Conservation (phyloP, 164 flowering plant species). For the Dillenia turbinata region DNA sequence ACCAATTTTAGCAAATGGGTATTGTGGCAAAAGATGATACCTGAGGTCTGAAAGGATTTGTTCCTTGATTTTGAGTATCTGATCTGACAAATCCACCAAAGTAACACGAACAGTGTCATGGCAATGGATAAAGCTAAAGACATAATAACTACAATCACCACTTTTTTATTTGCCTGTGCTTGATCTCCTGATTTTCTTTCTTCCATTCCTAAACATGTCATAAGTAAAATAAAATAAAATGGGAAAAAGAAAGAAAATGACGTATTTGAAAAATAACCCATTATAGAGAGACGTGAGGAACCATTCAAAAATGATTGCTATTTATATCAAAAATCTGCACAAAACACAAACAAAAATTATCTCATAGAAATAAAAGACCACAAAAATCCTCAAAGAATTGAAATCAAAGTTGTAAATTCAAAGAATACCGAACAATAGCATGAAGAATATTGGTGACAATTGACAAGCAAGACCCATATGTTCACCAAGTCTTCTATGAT, state of each 20-base stretch:
- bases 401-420: no score
- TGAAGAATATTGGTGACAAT: no score
- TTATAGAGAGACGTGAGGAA: background rate
- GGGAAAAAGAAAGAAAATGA: background rate
- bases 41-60: constrained; percentile 15
- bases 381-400: no score
- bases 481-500: no score
- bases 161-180: constrained; percentile 15
- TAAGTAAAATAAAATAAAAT: background rate
- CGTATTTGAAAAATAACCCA: background rate
- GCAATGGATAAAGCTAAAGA: constrained; percentile 15
- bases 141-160: constrained; percentile 16
- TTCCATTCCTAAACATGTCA: constrained; percentile 2
- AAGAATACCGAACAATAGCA: no score
- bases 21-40: constrained; percentile 10
- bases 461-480: no score
- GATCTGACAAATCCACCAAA: constrained; percentile 14
- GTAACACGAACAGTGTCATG: constrained; percentile 13
- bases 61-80: constrained; percentile 14
- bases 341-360: no score
- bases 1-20: background rate
- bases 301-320: no score
- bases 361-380: no score
- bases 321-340: no score
- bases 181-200: constrained; percentile 1